These are phyloP conservation scores for Chimonanthus praecox DNA, from an alignment of 164 flowering plant species.

Conservation along the genomic window DNA sequence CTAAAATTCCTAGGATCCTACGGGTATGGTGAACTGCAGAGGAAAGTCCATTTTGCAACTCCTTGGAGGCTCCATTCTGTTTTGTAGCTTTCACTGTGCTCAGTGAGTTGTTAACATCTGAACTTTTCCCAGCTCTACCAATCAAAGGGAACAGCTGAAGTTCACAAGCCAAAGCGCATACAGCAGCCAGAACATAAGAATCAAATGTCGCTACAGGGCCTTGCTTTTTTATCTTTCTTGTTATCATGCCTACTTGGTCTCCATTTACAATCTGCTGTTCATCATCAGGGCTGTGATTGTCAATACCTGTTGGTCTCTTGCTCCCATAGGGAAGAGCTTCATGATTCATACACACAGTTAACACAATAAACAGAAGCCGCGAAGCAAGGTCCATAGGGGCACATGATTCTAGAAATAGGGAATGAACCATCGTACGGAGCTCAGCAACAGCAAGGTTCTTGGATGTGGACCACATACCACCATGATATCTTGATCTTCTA, in stretches of 20 bases:
- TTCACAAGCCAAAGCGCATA: slow-evolving; percentile 93
- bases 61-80: slow-evolving; percentile 44
- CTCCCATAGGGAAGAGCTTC: slow-evolving; percentile 70
- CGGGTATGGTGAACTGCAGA: slow-evolving; percentile 77
- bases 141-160: slow-evolving; percentile 82
- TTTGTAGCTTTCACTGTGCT: slow-evolving; percentile 37
- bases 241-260: slow-evolving; percentile 24
- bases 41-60: slow-evolving; percentile 46
- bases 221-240: slow-evolving; percentile 46
- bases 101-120: slow-evolving; percentile 21
- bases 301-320: slow-evolving; percentile 55
- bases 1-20: slow-evolving; percentile 76
- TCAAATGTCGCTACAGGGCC: slow-evolving; percentile 96
- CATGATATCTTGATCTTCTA: slow-evolving; percentile 46
- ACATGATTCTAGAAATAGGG: slow-evolving; percentile 83
- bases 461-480: slow-evolving; percentile 54
- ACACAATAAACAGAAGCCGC: slow-evolving; percentile 79
- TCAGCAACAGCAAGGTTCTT: slow-evolving; percentile 94
- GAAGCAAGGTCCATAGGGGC: slow-evolving; percentile 87
- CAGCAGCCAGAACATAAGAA: slow-evolving; percentile 93
- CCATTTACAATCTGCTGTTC: slow-evolving; percentile 28
- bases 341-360: slow-evolving; percentile 94
- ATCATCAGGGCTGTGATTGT: slow-evolving; percentile 29
- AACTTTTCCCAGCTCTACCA: slow-evolving; percentile 36
- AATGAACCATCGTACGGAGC: slow-evolving; percentile 96